Evolutionary conservation across 208 protist genomes (phyloP).

Genomic region (Leishmania martiniquensis): DNA sequence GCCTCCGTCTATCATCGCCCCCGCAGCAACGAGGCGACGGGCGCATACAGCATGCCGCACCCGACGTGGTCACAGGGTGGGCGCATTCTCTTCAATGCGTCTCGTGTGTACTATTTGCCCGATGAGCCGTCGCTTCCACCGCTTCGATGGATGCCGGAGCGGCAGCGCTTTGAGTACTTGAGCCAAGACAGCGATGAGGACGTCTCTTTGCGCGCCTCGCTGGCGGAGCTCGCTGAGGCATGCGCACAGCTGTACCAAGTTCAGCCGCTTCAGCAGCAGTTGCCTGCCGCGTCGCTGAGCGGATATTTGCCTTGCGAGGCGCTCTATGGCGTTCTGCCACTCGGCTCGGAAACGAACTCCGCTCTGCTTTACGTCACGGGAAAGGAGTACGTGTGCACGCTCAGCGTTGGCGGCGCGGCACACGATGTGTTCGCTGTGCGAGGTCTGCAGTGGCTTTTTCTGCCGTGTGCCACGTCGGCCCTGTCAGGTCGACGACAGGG

Average conservation of each 20-base stretch:
- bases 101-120: slow-evolving; percentile 40
- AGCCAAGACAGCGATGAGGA: slow-evolving; percentile 39
- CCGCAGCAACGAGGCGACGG: not conserved
- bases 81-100: slow-evolving; percentile 32
- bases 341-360: slow-evolving; percentile 44
- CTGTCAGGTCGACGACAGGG: not conserved
- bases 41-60: slow-evolving; percentile 1
- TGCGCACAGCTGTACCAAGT: slow-evolving; percentile 18
- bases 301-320: slow-evolving; percentile 47
- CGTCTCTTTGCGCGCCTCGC: slow-evolving; percentile 24
- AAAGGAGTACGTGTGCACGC: slow-evolving; percentile 34
- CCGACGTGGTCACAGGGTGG: slow-evolving; percentile 22
- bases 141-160: slow-evolving; percentile 49
- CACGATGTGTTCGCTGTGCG: slow-evolving; percentile 64
- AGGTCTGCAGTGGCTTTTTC: slow-evolving; percentile 50
- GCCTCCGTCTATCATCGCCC: no score
- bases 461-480: slow-evolving; percentile 37
- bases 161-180: slow-evolving; percentile 48
- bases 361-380: slow-evolving; percentile 71
- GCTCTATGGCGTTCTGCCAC: slow-evolving; percentile 71
- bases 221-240: slow-evolving; percentile 24
- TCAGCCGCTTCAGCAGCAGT: slow-evolving; percentile 20
- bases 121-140: slow-evolving; percentile 28
- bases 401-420: slow-evolving; percentile 12
- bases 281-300: slow-evolving; percentile 13